These are phyloP conservation scores for Hawksworthiomyces lignivorus DNA, from an alignment of 2,329 filamentous ascomycete species.

Conservation along the genomic window DNA sequence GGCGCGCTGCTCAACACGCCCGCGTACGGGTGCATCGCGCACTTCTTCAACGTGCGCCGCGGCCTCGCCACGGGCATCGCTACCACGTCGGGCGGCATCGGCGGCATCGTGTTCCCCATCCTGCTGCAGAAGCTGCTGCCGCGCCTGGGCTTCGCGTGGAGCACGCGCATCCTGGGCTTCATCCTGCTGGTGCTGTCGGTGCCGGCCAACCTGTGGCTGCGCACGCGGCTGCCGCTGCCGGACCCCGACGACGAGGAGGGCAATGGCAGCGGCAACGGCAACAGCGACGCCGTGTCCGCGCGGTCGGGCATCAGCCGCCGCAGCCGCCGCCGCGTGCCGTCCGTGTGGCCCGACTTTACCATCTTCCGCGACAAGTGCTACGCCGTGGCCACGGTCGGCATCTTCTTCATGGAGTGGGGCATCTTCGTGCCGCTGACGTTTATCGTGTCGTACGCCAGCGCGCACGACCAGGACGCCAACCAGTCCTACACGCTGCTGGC, in stretches of 20 bases:
- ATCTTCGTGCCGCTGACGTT: slow-evolving; percentile 70
- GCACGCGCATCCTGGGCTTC: slow-evolving; percentile 41
- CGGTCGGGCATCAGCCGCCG: slow-evolving; percentile 44
- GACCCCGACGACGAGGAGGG: slow-evolving; percentile 32
- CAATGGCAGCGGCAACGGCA: not conserved
- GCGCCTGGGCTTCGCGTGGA: slow-evolving; percentile 40
- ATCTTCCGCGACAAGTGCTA: slow-evolving; percentile 56
- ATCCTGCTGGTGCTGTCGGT: slow-evolving; percentile 39
- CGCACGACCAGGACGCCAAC: slow-evolving; percentile 48
- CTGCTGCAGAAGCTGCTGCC: slow-evolving; percentile 39
- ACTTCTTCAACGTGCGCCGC: slow-evolving; percentile 66
- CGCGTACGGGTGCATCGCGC: slow-evolving; percentile 64
- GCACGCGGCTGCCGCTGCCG: slow-evolving; percentile 42
- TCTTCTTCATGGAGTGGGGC: slow-evolving; percentile 65
- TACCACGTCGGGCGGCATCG: slow-evolving; percentile 62
- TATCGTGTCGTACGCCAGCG: slow-evolving; percentile 62
- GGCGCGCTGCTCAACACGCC: slow-evolving; percentile 73
- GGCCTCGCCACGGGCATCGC: slow-evolving; percentile 76
- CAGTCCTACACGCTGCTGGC: slow-evolving; percentile 71
- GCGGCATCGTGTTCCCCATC: slow-evolving; percentile 57
- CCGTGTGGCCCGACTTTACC: slow-evolving; percentile 48
- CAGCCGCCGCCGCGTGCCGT: slow-evolving; percentile 13
- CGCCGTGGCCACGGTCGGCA: slow-evolving; percentile 50
- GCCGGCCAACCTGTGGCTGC: slow-evolving; percentile 40
- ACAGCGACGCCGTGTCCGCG: slow-evolving; percentile 20